Conservation (phyloP, 2,329 filamentous ascomycete genomes). For the Colletotrichum chrysophilum region DNA sequence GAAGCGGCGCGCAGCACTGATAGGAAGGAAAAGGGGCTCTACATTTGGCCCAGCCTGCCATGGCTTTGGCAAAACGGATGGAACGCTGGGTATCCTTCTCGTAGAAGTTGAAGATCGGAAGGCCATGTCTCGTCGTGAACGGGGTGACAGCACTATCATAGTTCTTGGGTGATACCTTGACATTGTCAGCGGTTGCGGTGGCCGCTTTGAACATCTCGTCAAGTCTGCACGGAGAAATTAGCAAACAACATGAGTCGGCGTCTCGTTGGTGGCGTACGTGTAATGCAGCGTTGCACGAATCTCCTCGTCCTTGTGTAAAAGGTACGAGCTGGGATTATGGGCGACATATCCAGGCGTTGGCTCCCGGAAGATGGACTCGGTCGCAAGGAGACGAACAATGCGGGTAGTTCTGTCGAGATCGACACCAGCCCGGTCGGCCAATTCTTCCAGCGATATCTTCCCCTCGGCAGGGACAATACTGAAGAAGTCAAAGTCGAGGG, state of each 20-base stretch:
- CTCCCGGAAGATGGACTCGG: slow-evolving; percentile 28
- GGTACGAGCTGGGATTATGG: slow-evolving; percentile 21
- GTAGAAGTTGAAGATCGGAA: slow-evolving; percentile 24
- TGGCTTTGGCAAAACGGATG: slow-evolving; percentile 21
- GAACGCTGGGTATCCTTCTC: slow-evolving; percentile 9
- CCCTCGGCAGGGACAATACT: slow-evolving; percentile 22
- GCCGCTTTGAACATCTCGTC: not conserved
- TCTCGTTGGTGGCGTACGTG: not conserved
- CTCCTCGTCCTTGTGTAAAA: slow-evolving; percentile 20
- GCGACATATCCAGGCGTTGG: slow-evolving; percentile 17
- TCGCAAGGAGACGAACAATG: slow-evolving; percentile 26
- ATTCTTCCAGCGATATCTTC: slow-evolving; percentile 21
- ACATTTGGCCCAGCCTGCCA: slow-evolving; percentile 13
- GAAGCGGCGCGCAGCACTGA: not conserved
- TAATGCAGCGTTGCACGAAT: slow-evolving; percentile 16
- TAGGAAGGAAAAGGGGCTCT: not conserved
- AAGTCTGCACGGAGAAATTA: not conserved
- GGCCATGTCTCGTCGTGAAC: not conserved
- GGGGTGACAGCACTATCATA: not conserved
- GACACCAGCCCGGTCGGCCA: slow-evolving; percentile 25
- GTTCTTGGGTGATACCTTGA: not conserved
- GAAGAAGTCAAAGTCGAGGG: slow-evolving; percentile 32
- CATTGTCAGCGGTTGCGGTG: not conserved
- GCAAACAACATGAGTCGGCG: too few species aligned
- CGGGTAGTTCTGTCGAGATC: slow-evolving; percentile 27